phyloP scores from a whole-genome alignment of 1,284 basidiomycete genomes.

The Cryptococcus amylolentus region DNA sequence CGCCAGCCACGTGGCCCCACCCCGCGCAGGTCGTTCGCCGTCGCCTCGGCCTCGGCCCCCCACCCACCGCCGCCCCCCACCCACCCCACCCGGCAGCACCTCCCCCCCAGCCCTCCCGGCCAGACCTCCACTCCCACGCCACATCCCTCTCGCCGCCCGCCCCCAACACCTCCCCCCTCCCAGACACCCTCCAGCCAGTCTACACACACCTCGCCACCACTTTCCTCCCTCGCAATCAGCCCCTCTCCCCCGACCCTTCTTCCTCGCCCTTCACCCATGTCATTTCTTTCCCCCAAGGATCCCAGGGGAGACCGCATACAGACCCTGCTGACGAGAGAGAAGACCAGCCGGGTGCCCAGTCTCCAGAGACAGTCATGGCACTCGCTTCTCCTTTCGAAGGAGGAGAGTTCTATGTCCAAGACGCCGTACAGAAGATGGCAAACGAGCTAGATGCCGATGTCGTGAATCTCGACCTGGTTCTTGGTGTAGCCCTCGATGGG shows the following conservation, averaged over 20 bases:
- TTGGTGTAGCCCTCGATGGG: slow-evolving; percentile 67
- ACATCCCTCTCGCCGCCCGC: slow-evolving; percentile 4
- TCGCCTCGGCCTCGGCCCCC: neutral
- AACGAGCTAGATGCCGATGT: slow-evolving; percentile 69
- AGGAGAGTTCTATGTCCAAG: slow-evolving; percentile 70
- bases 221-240: slow-evolving; percentile 14
- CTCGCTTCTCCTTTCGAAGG: slow-evolving; percentile 83
- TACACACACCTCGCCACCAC: slow-evolving; percentile 14
- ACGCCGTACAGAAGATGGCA: slow-evolving; percentile 71
- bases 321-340: slow-evolving; percentile 1
- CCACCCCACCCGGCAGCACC: neutral
- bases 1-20: slow-evolving; percentile 6
- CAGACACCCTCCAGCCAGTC: slow-evolving; percentile 7
- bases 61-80: neutral
- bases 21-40: slow-evolving; percentile 11
- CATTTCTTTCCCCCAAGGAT: slow-evolving; percentile 7
- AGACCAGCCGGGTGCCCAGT: neutral
- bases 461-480: slow-evolving; percentile 62
- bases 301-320: slow-evolving; percentile 6
- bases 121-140: slow-evolving; percentile 4
- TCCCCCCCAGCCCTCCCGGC: neutral
- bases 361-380: slow-evolving; percentile 51
- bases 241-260: slow-evolving; percentile 9
- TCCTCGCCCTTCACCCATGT: slow-evolving; percentile 14
- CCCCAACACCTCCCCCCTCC: slow-evolving; percentile 1